These are phyloP conservation scores for Rhizoclosmatium globosum DNA, from an alignment of 192 early-diverging fungal species.

Conservation along the genomic window DNA sequence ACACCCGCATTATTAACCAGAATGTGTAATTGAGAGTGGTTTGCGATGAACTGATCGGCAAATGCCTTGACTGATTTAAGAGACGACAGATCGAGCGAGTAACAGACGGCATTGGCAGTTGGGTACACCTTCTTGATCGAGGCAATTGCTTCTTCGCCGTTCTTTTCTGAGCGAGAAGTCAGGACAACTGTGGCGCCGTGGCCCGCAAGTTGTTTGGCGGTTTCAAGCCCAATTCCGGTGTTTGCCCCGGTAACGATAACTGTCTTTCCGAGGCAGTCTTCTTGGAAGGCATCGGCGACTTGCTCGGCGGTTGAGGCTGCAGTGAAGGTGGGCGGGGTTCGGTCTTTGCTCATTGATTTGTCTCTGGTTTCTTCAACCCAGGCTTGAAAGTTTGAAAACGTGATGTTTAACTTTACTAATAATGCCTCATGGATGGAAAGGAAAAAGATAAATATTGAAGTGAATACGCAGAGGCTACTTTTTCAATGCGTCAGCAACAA, in stretches of 20 bases:
- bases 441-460: too few relatives aligned
- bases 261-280: conserved; percentile 20
- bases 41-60: conserved; percentile 40
- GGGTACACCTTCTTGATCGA: conserved; percentile 14
- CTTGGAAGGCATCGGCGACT: conserved; percentile 2
- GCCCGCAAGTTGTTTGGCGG: conserved; percentile 19
- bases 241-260: conserved; percentile 41
- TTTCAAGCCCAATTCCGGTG: conserved; percentile 27
- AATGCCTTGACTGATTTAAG: conserved; percentile 46
- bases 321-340: not conserved
- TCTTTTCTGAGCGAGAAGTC: conserved; percentile 23
- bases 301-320: conserved; percentile 10
- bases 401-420: not conserved
- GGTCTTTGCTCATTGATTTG: not conserved
- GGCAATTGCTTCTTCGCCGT: conserved; percentile 38
- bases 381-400: not conserved
- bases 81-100: conserved; percentile 46
- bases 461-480: too few relatives aligned
- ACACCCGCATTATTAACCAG: conserved; percentile 39
- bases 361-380: not conserved
- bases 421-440: not conserved
- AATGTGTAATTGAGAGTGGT: conserved; percentile 35
- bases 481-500: too few relatives aligned
- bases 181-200: conserved; percentile 31
- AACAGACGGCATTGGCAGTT: conserved; percentile 18